A percentile compares a stretch with the other conserved stretches of the same genome.
Evolutionary conservation across 148 eudicot genomes (phyloP).

Genomic region (Simmondsia chinensis): DNA sequence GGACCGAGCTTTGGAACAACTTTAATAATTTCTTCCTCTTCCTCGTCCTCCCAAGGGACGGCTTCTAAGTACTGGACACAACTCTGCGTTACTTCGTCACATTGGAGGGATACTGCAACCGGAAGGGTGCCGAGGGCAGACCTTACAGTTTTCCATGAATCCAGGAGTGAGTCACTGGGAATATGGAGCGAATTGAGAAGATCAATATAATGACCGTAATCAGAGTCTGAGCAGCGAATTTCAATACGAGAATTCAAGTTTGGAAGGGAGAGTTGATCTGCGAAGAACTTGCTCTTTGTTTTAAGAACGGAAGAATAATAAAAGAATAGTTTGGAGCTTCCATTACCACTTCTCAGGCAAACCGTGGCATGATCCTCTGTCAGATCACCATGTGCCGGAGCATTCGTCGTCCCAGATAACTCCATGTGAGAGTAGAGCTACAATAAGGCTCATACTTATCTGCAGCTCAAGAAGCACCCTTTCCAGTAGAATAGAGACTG

Average conservation of each 20-base stretch:
- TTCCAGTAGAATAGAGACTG: too few species aligned
- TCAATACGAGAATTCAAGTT: constrained; percentile 25
- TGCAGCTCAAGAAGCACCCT: too few species aligned
- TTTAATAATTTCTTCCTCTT: constrained; percentile 51
- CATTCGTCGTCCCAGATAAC: constrained; percentile 10
- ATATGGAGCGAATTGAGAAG: constrained; percentile 41
- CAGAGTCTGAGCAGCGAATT: constrained; percentile 39
- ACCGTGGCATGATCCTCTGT: too few species aligned
- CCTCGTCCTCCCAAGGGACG: constrained; percentile 66
- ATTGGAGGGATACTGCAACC: constrained; percentile 35
- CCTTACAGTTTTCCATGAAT: constrained; percentile 47
- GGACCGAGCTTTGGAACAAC: constrained; percentile 45
- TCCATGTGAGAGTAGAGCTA: too few species aligned
- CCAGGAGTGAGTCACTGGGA: constrained; percentile 30
- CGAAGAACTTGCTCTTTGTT: constrained; percentile 49
- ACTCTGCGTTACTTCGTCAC: constrained; percentile 38
- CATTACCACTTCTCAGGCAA: constrained; percentile 37
- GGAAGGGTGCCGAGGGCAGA: constrained; percentile 62
- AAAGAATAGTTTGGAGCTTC: constrained; percentile 31
- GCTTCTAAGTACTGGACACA: constrained; percentile 71
- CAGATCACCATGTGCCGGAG: constrained; percentile 18
- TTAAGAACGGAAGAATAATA: constrained; percentile 28
- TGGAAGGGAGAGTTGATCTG: constrained; percentile 23
- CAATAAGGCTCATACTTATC: constrained; percentile 7
- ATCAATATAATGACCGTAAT: constrained; percentile 37